Evolutionary conservation across 1,284 basidiomycete genomes (phyloP).

Genomic region (Malassezia globosa): DNA sequence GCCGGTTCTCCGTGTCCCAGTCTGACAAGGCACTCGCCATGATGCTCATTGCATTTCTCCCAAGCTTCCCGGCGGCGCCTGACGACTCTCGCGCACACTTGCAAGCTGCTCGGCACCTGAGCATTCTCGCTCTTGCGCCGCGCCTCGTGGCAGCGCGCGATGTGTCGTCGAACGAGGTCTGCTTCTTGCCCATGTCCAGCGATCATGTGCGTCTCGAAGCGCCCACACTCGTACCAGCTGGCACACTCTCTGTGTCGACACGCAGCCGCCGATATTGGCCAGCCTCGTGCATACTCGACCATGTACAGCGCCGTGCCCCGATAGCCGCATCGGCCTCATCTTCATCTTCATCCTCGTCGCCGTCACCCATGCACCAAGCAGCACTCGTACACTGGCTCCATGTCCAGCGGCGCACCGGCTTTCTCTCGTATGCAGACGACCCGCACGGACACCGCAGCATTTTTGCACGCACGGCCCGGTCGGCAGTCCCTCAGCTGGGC

Average conservation of each 20-base stretch:
- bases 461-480: constrained; percentile 18
- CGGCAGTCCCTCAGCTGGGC: constrained; percentile 7
- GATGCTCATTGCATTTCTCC: constrained; percentile 74
- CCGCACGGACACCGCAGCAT: constrained; percentile 81
- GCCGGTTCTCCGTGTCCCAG: constrained; percentile 79
- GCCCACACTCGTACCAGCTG: constrained; percentile 79
- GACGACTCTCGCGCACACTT: constrained; percentile 82
- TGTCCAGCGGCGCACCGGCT: constrained; percentile 82
- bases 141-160: constrained; percentile 70
- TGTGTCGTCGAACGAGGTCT: constrained; percentile 28
- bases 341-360: too few species aligned
- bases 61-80: constrained; percentile 55
- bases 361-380: neutral
- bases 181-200: constrained; percentile 24
- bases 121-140: constrained; percentile 89
- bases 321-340: neutral
- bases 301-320: too few species aligned
- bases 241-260: constrained; percentile 62
- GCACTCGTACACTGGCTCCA: constrained; percentile 22
- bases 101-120: constrained; percentile 85
- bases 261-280: constrained; percentile 81
- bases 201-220: constrained; percentile 6
- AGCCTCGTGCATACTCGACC: neutral
- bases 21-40: constrained; percentile 82
- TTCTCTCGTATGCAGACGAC: constrained; percentile 82